Percentiles rank a stretch among this genome's conserved stretches.
These are phyloP conservation scores for Bondarzewia mesenterica DNA, from an alignment of 1,284 basidiomycete genomes.

Conservation along the genomic window DNA sequence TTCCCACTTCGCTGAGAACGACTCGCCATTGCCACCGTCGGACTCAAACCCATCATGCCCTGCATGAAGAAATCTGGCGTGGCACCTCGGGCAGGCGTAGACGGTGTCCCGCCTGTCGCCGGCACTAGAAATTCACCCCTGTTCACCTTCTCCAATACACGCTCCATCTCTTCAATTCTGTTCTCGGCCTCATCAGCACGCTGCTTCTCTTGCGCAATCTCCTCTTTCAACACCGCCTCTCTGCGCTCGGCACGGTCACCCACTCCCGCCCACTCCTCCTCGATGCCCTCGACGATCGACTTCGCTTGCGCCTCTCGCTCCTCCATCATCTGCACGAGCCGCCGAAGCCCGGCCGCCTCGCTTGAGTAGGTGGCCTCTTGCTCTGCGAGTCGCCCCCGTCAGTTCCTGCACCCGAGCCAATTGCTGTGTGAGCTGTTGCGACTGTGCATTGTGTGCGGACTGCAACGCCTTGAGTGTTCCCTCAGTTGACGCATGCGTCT, in stretches of 20 bases:
- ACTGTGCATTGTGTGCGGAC: constrained; percentile 56
- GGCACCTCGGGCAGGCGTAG: constrained; percentile 35
- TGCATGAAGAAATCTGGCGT: constrained; percentile 36
- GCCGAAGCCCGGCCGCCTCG: constrained; percentile 64
- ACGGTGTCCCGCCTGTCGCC: constrained; percentile 25
- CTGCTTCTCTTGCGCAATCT: constrained; percentile 55
- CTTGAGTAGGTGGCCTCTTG: constrained; percentile 72
- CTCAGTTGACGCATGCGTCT: constrained; percentile 53
- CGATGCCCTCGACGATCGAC: constrained; percentile 69
- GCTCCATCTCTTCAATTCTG: constrained; percentile 51
- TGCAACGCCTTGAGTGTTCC: constrained; percentile 64
- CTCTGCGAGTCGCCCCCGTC: constrained; percentile 64
- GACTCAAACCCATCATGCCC: constrained; percentile 62
- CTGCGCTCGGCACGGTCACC: constrained; percentile 60
- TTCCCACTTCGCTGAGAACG: constrained; percentile 72
- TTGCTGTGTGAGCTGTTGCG: constrained; percentile 62
- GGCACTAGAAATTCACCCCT: constrained; percentile 60
- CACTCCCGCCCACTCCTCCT: constrained; percentile 69
- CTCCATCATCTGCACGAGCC: constrained; percentile 75
- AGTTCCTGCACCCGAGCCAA: constrained; percentile 66
- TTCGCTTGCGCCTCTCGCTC: constrained; percentile 75
- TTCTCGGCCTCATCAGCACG: constrained; percentile 57
- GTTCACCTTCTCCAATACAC: constrained; percentile 55
- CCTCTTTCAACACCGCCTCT: constrained; percentile 56
- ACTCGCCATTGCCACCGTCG: constrained; percentile 80